A percentile compares a stretch with the other conserved stretches of the same genome.
These are phyloP conservation scores for Aquilaria yunnanensis DNA, from an alignment of 345 rosid genomes.

Conservation along the genomic window DNA sequence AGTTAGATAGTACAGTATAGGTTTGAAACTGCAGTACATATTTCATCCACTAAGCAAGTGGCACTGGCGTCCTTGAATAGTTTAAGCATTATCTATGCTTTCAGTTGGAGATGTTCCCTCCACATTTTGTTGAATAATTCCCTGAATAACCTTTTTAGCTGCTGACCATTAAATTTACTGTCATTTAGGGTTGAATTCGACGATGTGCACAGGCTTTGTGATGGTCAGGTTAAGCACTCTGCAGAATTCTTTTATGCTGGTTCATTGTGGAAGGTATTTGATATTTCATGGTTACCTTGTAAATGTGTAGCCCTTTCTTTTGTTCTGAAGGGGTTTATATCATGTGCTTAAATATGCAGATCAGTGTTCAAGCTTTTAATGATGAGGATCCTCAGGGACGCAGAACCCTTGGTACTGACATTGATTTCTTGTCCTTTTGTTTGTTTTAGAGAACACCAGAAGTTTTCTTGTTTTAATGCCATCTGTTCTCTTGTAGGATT, in stretches of 20 bases:
- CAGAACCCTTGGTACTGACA: slow-evolving; percentile 67
- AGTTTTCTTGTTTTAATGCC: background rate
- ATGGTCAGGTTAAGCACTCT: slow-evolving; percentile 97
- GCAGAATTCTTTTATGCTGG: slow-evolving; percentile 91
- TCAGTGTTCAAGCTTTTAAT: slow-evolving; percentile 89
- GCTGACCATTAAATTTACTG: background rate
- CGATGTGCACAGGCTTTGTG: slow-evolving; percentile 83
- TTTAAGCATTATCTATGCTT: background rate
- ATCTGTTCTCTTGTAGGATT: slow-evolving; percentile 46
- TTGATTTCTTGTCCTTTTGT: background rate
- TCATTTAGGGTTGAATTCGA: slow-evolving; percentile 69
- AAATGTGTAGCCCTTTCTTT: slow-evolving; percentile 2
- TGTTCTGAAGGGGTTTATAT: slow-evolving; percentile 12
- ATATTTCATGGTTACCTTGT: background rate
- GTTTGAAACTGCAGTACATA: background rate
- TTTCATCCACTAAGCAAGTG: background rate
- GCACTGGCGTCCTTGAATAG: no score
- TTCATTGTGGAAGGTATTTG: slow-evolving; percentile 94
- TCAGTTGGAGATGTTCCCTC: background rate
- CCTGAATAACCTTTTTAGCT: no score
- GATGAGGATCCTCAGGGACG: slow-evolving; percentile 99
- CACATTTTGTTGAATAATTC: background rate
- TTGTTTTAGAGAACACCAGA: background rate
- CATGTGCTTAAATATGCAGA: slow-evolving; percentile 36
- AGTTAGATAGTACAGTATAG: background rate